Conservation (phyloP, 2,329 filamentous ascomycete species). For the Colletotrichum nymphaeae region DNA sequence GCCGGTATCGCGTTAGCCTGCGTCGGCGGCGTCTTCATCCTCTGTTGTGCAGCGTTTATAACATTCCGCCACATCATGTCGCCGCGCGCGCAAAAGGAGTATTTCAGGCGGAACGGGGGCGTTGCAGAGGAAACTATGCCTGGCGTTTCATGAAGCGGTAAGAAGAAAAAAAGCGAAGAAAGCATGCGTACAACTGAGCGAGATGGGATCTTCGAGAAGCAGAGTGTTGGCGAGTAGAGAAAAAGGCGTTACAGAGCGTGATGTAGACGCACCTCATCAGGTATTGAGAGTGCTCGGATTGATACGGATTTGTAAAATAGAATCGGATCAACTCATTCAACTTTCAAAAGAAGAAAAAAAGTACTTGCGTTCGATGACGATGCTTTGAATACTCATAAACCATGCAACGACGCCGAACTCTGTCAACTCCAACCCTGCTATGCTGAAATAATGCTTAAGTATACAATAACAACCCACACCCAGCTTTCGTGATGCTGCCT, state of each 20-base stretch:
- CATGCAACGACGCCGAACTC: neutral
- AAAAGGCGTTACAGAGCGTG: too few relatives aligned
- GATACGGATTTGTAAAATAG: neutral
- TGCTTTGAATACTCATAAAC: neutral
- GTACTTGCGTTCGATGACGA: neutral
- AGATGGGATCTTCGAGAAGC: too few relatives aligned
- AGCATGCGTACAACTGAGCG: too few relatives aligned
- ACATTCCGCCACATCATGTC: conserved; percentile 14
- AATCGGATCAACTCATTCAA: neutral
- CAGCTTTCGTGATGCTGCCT: neutral
- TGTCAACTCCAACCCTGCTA: neutral
- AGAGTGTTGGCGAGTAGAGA: too few relatives aligned
- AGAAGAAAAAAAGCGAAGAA: too few relatives aligned
- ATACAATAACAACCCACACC: neutral
- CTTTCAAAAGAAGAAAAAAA: too few relatives aligned
- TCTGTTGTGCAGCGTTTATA: neutral
- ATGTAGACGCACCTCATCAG: too few relatives aligned
- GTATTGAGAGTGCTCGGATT: too few relatives aligned
- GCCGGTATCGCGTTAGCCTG: neutral
- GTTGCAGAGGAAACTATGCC: neutral
- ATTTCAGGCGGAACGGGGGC: conserved; percentile 5
- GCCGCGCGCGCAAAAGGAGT: conserved; percentile 11
- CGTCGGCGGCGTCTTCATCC: neutral
- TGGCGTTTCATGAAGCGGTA: neutral
- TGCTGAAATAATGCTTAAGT: neutral